Conservation (phyloP, 2,329 filamentous ascomycete species). For the Xylariaceae sp. region DNA sequence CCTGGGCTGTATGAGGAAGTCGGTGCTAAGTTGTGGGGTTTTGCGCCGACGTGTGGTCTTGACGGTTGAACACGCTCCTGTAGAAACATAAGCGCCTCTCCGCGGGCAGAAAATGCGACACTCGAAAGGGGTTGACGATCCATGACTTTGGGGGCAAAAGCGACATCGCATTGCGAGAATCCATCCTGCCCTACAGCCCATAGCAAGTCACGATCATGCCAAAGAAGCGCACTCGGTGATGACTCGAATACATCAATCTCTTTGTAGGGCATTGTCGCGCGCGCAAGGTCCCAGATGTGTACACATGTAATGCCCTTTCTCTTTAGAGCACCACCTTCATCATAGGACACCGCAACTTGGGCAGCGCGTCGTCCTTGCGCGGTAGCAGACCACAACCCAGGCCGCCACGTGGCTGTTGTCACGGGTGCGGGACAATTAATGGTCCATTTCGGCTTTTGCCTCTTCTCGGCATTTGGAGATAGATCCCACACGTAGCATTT, state of each 20-base stretch:
- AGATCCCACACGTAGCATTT: constrained; percentile 62
- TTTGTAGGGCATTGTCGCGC: constrained; percentile 61
- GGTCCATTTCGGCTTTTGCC: constrained; percentile 59
- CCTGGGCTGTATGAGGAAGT: constrained; percentile 44
- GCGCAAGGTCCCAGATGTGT: constrained; percentile 64
- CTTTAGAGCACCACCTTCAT: constrained; percentile 48
- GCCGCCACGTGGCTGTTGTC: constrained; percentile 56
- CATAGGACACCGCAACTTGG: constrained; percentile 57
- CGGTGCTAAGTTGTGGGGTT: constrained; percentile 26
- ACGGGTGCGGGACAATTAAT: constrained; percentile 57
- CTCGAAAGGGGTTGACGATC: constrained; percentile 58
- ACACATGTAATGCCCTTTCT: constrained; percentile 53
- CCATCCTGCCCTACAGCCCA: constrained; percentile 62
- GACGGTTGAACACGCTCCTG: constrained; percentile 49
- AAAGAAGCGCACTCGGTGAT: constrained; percentile 53
- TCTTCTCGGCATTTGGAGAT: constrained; percentile 52
- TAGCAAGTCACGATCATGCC: constrained; percentile 59
- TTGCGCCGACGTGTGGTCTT: constrained; percentile 35
- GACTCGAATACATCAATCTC: constrained; percentile 56
- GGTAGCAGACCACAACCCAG: constrained; percentile 59
- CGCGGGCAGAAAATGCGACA: constrained; percentile 54
- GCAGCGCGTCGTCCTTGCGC: constrained; percentile 54
- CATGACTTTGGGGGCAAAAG: constrained; percentile 57
- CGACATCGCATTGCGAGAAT: constrained; percentile 61
- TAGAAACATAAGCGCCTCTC: constrained; percentile 56